Evolutionary conservation across 768 basidiomycete genomes (phyloP).

Genomic region (Phaeolepiota aurea): DNA sequence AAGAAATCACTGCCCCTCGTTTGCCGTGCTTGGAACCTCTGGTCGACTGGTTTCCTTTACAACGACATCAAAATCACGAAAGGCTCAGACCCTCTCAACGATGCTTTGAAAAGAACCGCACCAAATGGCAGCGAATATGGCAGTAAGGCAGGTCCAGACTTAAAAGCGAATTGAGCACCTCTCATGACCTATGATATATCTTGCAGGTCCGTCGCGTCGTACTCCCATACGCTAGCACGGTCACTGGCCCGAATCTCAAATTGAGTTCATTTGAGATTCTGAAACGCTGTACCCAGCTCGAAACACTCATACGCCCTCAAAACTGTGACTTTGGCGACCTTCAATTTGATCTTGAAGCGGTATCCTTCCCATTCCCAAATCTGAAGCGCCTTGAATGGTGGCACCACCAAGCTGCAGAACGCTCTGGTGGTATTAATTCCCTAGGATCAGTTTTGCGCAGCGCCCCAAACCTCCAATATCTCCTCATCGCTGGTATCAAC

Average conservation of each 20-base stretch:
- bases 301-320: conserved; percentile 46
- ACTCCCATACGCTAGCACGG: conserved; percentile 49
- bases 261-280: conserved; percentile 38
- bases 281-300: conserved; percentile 35
- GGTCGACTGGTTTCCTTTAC: conserved; percentile 40
- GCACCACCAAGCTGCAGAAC: conserved; percentile 48
- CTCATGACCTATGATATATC: conserved; percentile 1
- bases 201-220: conserved; percentile 45
- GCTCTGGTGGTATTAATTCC: conserved; percentile 60
- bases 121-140: conserved; percentile 16
- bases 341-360: conserved; percentile 46
- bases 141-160: conserved; percentile 17
- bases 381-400: conserved; percentile 65
- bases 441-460: conserved; percentile 40
- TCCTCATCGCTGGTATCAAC: conserved; percentile 43
- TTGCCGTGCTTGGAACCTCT: conserved; percentile 46
- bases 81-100: conserved; percentile 19
- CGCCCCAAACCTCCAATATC: conserved; percentile 49
- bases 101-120: conserved; percentile 17
- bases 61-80: conserved; percentile 39
- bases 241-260: conserved; percentile 20
- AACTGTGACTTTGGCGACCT: conserved; percentile 16
- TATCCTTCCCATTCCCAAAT: conserved; percentile 34
- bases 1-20: conserved; percentile 40
- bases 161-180: not conserved